phyloP scores from a whole-genome alignment of 345 rosid genomes.

The Citrus sinensis region DVS_A1.0 CM039161.1:21380001-21380500 shows the following conservation, averaged over 20 bases:
- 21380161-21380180: slow-evolving; percentile 31
- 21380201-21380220: slow-evolving; percentile 20
- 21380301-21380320: slow-evolving; percentile 19
- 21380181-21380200: slow-evolving; percentile 26
- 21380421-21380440: slow-evolving; percentile 25
- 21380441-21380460: slow-evolving; percentile 30
- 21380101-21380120: neutral
- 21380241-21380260: slow-evolving; percentile 25
- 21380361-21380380: neutral
- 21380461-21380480: slow-evolving; percentile 29
- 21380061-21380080: slow-evolving; percentile 25
- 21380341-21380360: slow-evolving; percentile 24
- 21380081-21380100: slow-evolving; percentile 13
- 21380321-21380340: slow-evolving; percentile 35
- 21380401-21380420: slow-evolving; percentile 25
- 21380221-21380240: slow-evolving; percentile 36
- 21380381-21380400: slow-evolving; percentile 33
- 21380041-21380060: slow-evolving; percentile 32
- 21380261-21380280: slow-evolving; percentile 30
- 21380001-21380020: slow-evolving; percentile 5
- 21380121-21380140: slow-evolving; percentile 17
- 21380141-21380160: slow-evolving; percentile 36
- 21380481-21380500: slow-evolving; percentile 13
- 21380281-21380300: neutral
- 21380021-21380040: neutral